Evolutionary conservation across 768 basidiomycete species (phyloP), one percentile per base, ranked within the genome.

Genomic region (Tricholomella constricta): DNA sequence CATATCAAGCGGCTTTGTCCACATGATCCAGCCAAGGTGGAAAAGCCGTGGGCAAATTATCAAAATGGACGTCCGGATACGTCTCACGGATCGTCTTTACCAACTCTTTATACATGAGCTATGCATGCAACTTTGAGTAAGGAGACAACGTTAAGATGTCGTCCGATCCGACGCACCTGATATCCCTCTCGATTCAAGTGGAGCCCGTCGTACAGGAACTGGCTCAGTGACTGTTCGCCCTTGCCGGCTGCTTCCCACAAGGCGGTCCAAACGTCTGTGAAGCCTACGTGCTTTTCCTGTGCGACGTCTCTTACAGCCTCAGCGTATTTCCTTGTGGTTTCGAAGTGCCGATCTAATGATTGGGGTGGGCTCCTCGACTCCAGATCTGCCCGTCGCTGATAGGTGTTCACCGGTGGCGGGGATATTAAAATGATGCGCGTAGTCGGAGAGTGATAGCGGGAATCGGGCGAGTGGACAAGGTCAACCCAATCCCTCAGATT

Each of bases 401-500:
- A 60, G 5, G 83, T 83, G 61, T 87, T 89, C 48, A 93, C 78
- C 2, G 94, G 94, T 4, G 94, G 91, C 11, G 94, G 90, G 12
- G 89, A 90, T 52, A 95, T 82, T 51, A 98, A 75, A 47, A 97
- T 72, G 60, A 96, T 79, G 48, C 79, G 78, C 41, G 93, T 95
- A 15, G 76, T 62, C 2, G 89, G 86, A 9, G 88, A 87, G 71
- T 89, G 81, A 62, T 79, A 79, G 19, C 74, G 65, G 4, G 91
- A 92, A 14, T 74, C 67, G 0, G 88, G 80, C 2, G 81, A 80
- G 44, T 74, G 81, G 41, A 93, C 76, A 65, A 85, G 74, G 32
- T 77, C 62, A 52, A 95, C 72, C 62, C 95, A 81, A 25, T 75
- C 67, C 43, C 67, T 67, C 38, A 96, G 71, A 64, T 94, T 94